A percentile compares a stretch with the other conserved stretches of the same genome.
phyloP scores from a whole-genome alignment of 2,329 filamentous ascomycete species.

The Lachnellula cervina region DNA sequence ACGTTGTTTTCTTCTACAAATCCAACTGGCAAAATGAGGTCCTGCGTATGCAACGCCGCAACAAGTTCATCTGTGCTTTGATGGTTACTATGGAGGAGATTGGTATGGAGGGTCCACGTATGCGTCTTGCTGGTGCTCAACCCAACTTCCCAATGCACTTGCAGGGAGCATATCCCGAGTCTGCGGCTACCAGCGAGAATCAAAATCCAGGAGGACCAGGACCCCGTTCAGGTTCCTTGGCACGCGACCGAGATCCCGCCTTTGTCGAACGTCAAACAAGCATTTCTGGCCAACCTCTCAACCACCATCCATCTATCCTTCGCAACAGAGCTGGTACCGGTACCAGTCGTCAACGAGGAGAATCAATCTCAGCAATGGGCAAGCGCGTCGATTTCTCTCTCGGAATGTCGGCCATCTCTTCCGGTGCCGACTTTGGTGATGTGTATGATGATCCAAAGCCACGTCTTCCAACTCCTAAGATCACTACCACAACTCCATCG shows the following conservation, averaged over 20 bases:
- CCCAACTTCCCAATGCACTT: constrained; percentile 28
- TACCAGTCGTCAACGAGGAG: constrained; percentile 45
- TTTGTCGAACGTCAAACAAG: constrained; percentile 21
- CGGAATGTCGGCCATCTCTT: constrained; percentile 56
- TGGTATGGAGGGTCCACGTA: constrained; percentile 32
- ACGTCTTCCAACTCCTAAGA: constrained; percentile 33
- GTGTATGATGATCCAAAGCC: constrained; percentile 53
- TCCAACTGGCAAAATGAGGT: constrained; percentile 95
- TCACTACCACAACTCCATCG: constrained; percentile 32
- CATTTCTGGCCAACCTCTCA: constrained; percentile 22
- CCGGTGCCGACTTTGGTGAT: constrained; percentile 57
- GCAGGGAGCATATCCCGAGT: constrained; percentile 25
- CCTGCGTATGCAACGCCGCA: constrained; percentile 80
- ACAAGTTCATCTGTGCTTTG: constrained; percentile 89
- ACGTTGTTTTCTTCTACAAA: constrained; percentile 97
- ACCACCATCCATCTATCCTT: constrained; percentile 48
- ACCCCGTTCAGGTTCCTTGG: constrained; percentile 29
- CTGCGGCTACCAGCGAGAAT: constrained; percentile 2
- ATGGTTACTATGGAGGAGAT: constrained; percentile 67
- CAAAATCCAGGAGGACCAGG: constrained; percentile 17
- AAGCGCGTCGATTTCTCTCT: constrained; percentile 67
- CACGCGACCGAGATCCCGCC: constrained; percentile 35
- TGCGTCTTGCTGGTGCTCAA: constrained; percentile 28
- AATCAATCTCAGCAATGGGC: constrained; percentile 52
- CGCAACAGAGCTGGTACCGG: constrained; percentile 42